phyloP scores from a whole-genome alignment of 179 eudicot species.

The Heliamphora pulchella region DNA sequence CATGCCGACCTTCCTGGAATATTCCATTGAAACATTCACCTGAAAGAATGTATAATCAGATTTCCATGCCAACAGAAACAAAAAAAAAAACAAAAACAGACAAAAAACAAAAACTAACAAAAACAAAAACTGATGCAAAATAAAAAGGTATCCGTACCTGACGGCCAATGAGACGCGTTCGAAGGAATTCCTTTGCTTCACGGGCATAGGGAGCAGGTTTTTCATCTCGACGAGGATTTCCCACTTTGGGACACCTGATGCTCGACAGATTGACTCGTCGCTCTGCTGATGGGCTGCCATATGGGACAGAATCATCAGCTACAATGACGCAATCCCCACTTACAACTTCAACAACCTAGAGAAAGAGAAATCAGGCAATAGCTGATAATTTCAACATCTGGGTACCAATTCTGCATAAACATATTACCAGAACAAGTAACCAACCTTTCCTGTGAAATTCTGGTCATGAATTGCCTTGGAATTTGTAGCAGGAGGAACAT shows the following conservation, averaged over 20 bases:
- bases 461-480: constrained; percentile 93
- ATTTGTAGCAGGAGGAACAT: constrained; percentile 68
- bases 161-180: constrained; percentile 76
- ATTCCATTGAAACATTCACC: constrained; percentile 97
- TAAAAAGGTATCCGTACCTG: constrained; percentile 40
- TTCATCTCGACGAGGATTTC: constrained; percentile 60
- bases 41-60: constrained; percentile 23
- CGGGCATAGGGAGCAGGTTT: constrained; percentile 79
- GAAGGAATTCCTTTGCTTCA: constrained; percentile 87
- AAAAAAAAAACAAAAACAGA: background rate
- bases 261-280: constrained; percentile 94
- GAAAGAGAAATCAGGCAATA: background rate
- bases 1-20: constrained; percentile 69
- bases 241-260: constrained; percentile 79
- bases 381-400: background rate
- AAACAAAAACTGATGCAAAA: background rate
- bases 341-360: constrained; percentile 85
- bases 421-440: constrained; percentile 4
- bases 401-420: background rate
- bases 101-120: background rate
- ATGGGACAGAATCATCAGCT: constrained; percentile 89
- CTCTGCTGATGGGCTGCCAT: constrained; percentile 82
- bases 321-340: constrained; percentile 90
- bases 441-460: constrained; percentile 92
- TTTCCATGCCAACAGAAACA: background rate